Evolutionary conservation across 169 alveolate genomes (phyloP).

Genomic region (Cyclospora cayetanensis): DNA sequence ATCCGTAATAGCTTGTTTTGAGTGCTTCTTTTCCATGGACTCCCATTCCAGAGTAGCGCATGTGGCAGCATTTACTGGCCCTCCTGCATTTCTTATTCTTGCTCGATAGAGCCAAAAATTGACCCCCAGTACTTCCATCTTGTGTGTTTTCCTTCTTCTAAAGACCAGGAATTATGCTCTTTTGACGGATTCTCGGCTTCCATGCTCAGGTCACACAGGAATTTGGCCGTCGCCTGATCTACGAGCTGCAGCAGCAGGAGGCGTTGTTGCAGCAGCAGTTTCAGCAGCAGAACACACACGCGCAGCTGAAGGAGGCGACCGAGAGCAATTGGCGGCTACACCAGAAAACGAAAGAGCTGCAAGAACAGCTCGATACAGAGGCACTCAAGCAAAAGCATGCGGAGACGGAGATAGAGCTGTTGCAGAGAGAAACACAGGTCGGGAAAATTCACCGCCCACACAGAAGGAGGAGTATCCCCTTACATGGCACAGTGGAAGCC

Average conservation of each 20-base stretch:
- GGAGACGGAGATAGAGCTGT: not conserved
- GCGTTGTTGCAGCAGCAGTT: not conserved
- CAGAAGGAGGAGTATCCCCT: no score
- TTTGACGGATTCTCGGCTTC: no score
- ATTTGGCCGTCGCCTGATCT: constrained; percentile 35
- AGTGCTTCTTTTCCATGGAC: no score
- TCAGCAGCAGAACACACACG: constrained; percentile 20
- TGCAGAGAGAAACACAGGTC: not conserved
- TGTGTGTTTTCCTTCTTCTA: no score
- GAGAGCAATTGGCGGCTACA: not conserved
- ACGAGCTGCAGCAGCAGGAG: constrained; percentile 58
- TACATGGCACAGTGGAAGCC: no score
- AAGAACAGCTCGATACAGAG: not conserved
- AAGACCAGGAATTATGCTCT: no score
- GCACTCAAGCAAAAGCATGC: not conserved
- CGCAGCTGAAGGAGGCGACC: not conserved
- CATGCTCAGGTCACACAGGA: constrained; percentile 40
- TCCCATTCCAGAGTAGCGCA: no score
- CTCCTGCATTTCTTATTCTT: no score
- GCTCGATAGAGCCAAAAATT: no score
- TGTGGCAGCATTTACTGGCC: no score
- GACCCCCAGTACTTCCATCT: no score
- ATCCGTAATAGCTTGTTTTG: not conserved
- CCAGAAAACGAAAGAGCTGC: not conserved
- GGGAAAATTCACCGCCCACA: no score